phyloP scores from a whole-genome alignment of 768 basidiomycete genomes.

The Lactifluus subvellereus region DNA sequence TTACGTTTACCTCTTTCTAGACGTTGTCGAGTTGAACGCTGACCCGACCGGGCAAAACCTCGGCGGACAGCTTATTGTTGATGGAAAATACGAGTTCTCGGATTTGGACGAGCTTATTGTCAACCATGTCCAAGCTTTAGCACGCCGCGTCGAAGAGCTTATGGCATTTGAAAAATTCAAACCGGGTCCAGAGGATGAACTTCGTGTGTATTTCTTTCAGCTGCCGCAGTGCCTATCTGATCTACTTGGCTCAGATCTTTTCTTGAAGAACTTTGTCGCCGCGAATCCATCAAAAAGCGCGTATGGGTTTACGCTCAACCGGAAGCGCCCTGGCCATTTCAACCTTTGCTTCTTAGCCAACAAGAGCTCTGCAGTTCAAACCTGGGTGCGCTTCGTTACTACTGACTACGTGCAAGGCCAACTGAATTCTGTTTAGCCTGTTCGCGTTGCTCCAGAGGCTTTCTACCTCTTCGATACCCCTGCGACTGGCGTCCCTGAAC shows the following conservation, averaged over 20 bases:
- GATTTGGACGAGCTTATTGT: slow-evolving; percentile 97
- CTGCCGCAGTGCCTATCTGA: slow-evolving; percentile 3
- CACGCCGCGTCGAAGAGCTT: slow-evolving; percentile 87
- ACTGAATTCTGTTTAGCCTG: slow-evolving; percentile 45
- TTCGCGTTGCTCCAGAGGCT: slow-evolving; percentile 81
- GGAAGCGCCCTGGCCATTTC: slow-evolving; percentile 88
- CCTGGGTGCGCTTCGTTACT: slow-evolving; percentile 61
- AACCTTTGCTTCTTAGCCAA: slow-evolving; percentile 90
- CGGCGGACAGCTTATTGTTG: slow-evolving; percentile 63
- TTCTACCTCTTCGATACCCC: slow-evolving; percentile 89
- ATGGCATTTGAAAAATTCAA: slow-evolving; percentile 96
- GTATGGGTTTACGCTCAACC: slow-evolving; percentile 92
- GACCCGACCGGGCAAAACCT: slow-evolving; percentile 64
- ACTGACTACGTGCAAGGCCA: background rate
- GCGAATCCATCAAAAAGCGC: slow-evolving; percentile 93
- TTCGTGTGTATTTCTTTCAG: slow-evolving; percentile 57
- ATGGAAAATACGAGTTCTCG: slow-evolving; percentile 73
- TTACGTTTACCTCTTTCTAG: slow-evolving; percentile 5
- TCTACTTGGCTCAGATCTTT: slow-evolving; percentile 54
- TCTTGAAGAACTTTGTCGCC: slow-evolving; percentile 82
- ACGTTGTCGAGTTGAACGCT: slow-evolving; percentile 69
- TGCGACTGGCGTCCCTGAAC: slow-evolving; percentile 84
- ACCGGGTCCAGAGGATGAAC: slow-evolving; percentile 76
- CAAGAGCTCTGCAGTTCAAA: slow-evolving; percentile 82
- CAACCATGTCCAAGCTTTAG: slow-evolving; percentile 92